These are phyloP conservation scores for Xylariales sp. DNA, from an alignment of 2,329 filamentous ascomycete genomes.

Conservation along the genomic window DNA sequence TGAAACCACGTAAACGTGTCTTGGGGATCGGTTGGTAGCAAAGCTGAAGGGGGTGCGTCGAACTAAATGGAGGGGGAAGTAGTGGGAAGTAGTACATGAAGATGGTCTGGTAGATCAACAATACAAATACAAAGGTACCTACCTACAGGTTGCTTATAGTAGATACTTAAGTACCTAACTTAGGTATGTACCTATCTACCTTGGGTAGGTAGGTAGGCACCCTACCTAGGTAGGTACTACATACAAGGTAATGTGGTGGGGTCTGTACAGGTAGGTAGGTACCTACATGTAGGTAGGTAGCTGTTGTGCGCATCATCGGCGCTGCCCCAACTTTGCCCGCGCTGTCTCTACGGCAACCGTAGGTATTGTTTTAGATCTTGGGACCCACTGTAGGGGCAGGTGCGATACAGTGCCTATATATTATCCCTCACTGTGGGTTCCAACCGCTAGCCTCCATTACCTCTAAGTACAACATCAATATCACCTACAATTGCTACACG, in stretches of 20 bases:
- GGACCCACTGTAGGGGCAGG: background rate
- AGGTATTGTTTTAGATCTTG: constrained; percentile 30
- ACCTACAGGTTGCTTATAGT: background rate
- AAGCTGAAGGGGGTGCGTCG: constrained; percentile 17
- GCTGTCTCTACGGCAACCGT: constrained; percentile 45
- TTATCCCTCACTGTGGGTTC: too few species aligned
- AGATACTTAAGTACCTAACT: too few species aligned
- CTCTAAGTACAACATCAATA: too few species aligned
- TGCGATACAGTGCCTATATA: too few species aligned
- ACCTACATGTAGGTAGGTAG: constrained; percentile 21
- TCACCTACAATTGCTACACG: too few species aligned
- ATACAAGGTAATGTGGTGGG: too few species aligned
- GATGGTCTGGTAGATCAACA: constrained; percentile 43
- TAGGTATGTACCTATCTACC: too few species aligned
- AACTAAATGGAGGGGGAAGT: constrained; percentile 43
- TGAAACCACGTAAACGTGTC: constrained; percentile 42
- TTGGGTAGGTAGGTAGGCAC: too few species aligned
- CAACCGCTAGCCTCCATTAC: too few species aligned
- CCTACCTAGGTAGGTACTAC: too few species aligned
- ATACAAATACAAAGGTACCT: constrained; percentile 10
- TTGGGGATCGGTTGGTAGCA: constrained; percentile 18
- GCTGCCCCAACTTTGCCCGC: background rate
- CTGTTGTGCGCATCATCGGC: constrained; percentile 21
- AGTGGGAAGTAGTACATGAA: background rate
- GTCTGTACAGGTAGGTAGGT: too few species aligned